These are phyloP conservation scores for Penicillium alfredii DNA, from an alignment of 495 filamentous ascomycete genomes.

Conservation along the genomic window DNA sequence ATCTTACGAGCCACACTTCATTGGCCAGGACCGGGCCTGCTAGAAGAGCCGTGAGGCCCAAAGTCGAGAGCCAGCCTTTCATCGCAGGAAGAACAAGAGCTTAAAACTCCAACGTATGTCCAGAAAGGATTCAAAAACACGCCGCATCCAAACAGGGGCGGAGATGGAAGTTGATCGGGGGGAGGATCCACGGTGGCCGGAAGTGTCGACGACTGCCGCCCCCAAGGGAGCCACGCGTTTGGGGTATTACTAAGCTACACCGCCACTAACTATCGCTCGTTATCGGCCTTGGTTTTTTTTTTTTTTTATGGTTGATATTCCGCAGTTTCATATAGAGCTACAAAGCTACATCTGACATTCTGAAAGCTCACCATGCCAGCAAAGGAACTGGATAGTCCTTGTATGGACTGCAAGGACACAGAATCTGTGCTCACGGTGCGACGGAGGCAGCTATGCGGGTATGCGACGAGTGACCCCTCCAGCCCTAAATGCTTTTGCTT, in stretches of 20 bases:
- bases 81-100: too few relatives aligned
- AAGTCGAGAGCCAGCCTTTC: slow-evolving; percentile 49
- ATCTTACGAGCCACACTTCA: slow-evolving; percentile 59
- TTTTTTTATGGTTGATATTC: neutral
- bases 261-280: too few relatives aligned
- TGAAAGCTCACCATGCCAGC: slow-evolving; percentile 28
- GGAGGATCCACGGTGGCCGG: too few relatives aligned
- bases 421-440: slow-evolving; percentile 37
- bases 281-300: slow-evolving; percentile 3
- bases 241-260: too few relatives aligned
- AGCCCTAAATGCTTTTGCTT: too few relatives aligned
- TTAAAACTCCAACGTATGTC: too few relatives aligned
- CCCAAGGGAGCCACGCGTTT: too few relatives aligned
- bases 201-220: too few relatives aligned
- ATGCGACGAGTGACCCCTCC: slow-evolving; percentile 15
- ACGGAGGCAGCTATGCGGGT: slow-evolving; percentile 43
- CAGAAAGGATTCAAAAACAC: slow-evolving; percentile 14
- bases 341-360: neutral
- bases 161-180: too few relatives aligned
- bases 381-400: slow-evolving; percentile 28
- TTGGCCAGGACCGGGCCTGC: slow-evolving; percentile 51
- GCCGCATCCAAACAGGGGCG: slow-evolving; percentile 11
- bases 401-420: slow-evolving; percentile 38
- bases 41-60: slow-evolving; percentile 44
- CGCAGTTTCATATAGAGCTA: neutral